A percentile compares a stretch with the other conserved stretches of the same genome.
phyloP scores from a whole-genome alignment of 805 yeast genomes.

The Candida parachauliodes region DNA sequence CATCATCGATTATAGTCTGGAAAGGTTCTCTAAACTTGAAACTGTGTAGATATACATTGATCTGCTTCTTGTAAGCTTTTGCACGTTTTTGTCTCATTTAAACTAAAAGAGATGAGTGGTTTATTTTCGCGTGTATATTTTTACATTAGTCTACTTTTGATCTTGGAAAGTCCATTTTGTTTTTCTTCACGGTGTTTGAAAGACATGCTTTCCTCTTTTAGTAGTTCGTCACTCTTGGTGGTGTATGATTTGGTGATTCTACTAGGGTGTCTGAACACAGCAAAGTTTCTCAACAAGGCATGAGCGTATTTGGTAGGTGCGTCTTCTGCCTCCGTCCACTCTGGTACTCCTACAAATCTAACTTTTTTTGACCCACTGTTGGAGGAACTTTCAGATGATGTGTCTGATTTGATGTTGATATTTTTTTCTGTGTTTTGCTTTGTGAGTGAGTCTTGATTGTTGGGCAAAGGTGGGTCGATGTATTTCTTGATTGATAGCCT shows the following conservation, averaged over 20 bases:
- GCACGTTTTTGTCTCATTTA: conserved; percentile 96
- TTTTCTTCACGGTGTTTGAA: conserved; percentile 18
- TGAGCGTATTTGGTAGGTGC: conserved; percentile 44
- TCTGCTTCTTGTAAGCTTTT: conserved; percentile 87
- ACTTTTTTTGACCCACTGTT: conserved; percentile 37
- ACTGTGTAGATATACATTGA: conserved; percentile 77
- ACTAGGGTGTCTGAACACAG: conserved; percentile 28
- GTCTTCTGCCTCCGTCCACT: conserved; percentile 51
- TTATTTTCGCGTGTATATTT: background rate
- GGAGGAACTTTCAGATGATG: conserved; percentile 1
- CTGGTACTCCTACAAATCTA: conserved; percentile 50
- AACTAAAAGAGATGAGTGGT: conserved; percentile 2
- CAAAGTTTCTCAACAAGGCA: conserved; percentile 36
- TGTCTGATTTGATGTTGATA: conserved; percentile 16
- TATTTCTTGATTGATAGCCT: conserved; percentile 14
- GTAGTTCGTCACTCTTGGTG: conserved; percentile 33
- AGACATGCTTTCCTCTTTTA: conserved; percentile 37
- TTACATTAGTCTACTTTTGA: conserved; percentile 13
- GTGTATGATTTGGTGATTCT: conserved; percentile 13
- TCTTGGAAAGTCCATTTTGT: conserved; percentile 15
- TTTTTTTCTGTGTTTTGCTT: conserved; percentile 28
- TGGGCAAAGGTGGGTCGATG: conserved; percentile 13
- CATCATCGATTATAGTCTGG: conserved; percentile 84
- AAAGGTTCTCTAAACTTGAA: conserved; percentile 93
- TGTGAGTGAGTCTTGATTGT: conserved; percentile 23